Percentiles rank a stretch among this genome's conserved stretches.
phyloP scores from a whole-genome alignment of 208 protist genomes.

The Phytomonas sp. region DNA sequence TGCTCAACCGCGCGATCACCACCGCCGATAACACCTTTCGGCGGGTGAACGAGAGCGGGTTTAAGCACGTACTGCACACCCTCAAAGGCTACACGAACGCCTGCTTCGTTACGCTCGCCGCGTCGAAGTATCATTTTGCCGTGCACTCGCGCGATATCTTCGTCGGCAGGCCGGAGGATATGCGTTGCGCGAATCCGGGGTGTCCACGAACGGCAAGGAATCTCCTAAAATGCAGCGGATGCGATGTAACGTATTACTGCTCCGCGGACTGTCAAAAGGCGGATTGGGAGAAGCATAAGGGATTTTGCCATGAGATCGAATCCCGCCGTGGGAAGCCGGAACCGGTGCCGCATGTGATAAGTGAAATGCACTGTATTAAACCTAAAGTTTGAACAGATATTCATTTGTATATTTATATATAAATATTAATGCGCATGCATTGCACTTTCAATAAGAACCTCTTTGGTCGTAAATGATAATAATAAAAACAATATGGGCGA shows the following conservation, averaged over 20 bases:
- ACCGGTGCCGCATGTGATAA: constrained; percentile 2
- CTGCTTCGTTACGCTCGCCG: constrained; percentile 39
- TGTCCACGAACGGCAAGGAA: constrained; percentile 54
- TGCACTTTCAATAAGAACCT: not conserved
- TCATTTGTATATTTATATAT: not conserved
- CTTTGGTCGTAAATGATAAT: not conserved
- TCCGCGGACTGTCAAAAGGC: constrained; percentile 58
- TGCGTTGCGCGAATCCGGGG: constrained; percentile 48
- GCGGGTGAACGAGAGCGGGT: constrained; percentile 24
- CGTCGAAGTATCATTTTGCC: constrained; percentile 55
- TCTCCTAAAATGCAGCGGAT: constrained; percentile 74
- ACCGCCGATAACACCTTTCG: constrained; percentile 34
- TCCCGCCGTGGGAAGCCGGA: constrained; percentile 28
- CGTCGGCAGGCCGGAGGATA: constrained; percentile 44
- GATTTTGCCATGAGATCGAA: constrained; percentile 65
- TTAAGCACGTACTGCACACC: constrained; percentile 37
- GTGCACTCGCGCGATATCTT: constrained; percentile 59
- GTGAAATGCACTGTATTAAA: not conserved
- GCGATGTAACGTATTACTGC: constrained; percentile 76
- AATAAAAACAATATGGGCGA: not conserved
- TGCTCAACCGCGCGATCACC: constrained; percentile 33
- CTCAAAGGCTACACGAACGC: constrained; percentile 31
- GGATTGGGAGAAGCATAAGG: constrained; percentile 72
- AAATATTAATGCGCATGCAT: not conserved
- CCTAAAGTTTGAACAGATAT: not conserved